These are phyloP conservation scores for Nepenthes alata DNA, from an alignment of 179 eudicot species.

Conservation along the genomic window DNA sequence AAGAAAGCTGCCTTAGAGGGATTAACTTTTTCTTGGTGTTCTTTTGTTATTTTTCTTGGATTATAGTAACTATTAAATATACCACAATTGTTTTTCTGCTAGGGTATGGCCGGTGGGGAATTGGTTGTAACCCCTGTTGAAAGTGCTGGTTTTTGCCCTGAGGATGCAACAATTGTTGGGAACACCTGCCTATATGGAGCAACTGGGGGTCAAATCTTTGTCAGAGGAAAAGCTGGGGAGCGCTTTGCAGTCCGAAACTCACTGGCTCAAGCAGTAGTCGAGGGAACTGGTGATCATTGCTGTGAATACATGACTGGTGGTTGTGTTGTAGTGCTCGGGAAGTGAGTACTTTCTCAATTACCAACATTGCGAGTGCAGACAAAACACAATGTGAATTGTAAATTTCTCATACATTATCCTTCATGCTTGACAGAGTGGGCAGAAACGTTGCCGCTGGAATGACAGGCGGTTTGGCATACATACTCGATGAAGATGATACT, in stretches of 20 bases:
- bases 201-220: conserved; percentile 91
- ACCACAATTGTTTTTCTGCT: background rate
- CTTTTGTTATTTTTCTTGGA: background rate
- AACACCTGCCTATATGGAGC: conserved; percentile 97
- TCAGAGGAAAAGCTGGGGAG: conserved; percentile 96
- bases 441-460: conserved; percentile 99
- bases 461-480: conserved; percentile 95
- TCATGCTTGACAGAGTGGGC: conserved; percentile 56
- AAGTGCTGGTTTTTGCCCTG: conserved; percentile 76
- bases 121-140: conserved; percentile 74
- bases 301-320: conserved; percentile 99
- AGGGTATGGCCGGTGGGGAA: conserved; percentile 99
- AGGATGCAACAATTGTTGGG: conserved; percentile 92
- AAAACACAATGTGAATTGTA: background rate
- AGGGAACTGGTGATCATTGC: conserved; percentile 95
- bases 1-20: too few species aligned
- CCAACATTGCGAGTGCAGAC: background rate
- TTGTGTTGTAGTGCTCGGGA: conserved; percentile 88
- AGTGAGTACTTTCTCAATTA: conserved; percentile 39
- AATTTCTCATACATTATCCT: conserved; percentile 11
- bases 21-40: background rate
- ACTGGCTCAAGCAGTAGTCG: conserved; percentile 94
- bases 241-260: conserved; percentile 98
- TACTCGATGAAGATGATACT: conserved; percentile 92
- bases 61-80: background rate